A percentile compares a stretch with the other conserved stretches of the same genome.
phyloP scores from a whole-genome alignment of 1,284 basidiomycete genomes.

The Hemileia vastatrix region DNA sequence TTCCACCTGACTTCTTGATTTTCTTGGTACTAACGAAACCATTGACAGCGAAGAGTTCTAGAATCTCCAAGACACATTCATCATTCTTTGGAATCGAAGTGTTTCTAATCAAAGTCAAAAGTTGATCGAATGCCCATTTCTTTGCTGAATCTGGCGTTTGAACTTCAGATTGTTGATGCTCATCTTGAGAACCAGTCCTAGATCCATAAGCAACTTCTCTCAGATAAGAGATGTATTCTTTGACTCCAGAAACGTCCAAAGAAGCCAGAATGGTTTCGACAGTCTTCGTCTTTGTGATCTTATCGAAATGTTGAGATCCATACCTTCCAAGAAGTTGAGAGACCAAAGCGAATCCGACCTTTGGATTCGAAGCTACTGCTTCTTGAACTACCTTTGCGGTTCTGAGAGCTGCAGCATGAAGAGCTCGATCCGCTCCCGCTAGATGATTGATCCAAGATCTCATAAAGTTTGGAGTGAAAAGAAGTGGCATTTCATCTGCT shows the following conservation, averaged over 20 bases:
- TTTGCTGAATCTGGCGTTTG: slow-evolving; percentile 27
- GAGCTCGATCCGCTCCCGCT: slow-evolving; percentile 69
- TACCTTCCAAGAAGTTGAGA: slow-evolving; percentile 75
- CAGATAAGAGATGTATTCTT: slow-evolving; percentile 65
- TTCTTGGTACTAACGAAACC: slow-evolving; percentile 68
- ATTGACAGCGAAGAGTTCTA: slow-evolving; percentile 73
- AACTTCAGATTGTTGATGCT: slow-evolving; percentile 23
- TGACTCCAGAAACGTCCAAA: slow-evolving; percentile 66
- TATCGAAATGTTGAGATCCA: slow-evolving; percentile 81
- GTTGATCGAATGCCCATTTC: slow-evolving; percentile 78
- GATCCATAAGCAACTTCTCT: slow-evolving; percentile 51
- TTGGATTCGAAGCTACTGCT: slow-evolving; percentile 65
- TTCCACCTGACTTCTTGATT: slow-evolving; percentile 63
- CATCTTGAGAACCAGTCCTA: slow-evolving; percentile 47
- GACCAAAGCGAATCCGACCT: slow-evolving; percentile 72
- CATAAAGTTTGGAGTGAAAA: slow-evolving; percentile 95
- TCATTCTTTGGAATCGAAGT: slow-evolving; percentile 70
- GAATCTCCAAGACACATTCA: slow-evolving; percentile 60
- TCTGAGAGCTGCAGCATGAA: slow-evolving; percentile 75
- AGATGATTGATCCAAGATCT: slow-evolving; percentile 93
- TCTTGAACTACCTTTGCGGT: slow-evolving; percentile 57
- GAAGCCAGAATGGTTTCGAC: slow-evolving; percentile 72
- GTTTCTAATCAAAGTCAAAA: slow-evolving; percentile 67
- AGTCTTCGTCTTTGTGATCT: slow-evolving; percentile 83
- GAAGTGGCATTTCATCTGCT: slow-evolving; percentile 61